Evolutionary conservation across 768 basidiomycete species (phyloP).

Genomic region (Tulasnella sp.): DNA sequence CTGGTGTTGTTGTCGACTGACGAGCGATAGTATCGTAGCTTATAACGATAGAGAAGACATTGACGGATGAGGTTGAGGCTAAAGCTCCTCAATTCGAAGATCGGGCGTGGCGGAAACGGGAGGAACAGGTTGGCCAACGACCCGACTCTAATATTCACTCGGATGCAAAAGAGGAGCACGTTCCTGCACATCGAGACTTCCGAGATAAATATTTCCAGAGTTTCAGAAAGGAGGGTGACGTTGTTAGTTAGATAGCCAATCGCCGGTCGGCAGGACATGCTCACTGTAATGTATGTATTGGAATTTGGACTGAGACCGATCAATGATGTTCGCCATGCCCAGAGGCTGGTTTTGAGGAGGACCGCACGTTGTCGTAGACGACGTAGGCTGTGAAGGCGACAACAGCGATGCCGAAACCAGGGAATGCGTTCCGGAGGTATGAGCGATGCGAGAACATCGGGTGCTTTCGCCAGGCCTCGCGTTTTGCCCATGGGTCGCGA

Average conservation of each 20-base stretch:
- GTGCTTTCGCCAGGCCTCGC: conserved; percentile 85
- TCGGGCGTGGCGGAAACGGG: conserved; percentile 2
- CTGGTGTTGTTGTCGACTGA: neutral
- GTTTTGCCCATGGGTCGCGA: conserved; percentile 90
- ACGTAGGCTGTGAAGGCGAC: conserved; percentile 91
- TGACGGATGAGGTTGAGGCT: conserved; percentile 29
- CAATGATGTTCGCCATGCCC: neutral
- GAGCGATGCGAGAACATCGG: conserved; percentile 77
- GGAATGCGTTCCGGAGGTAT: conserved; percentile 87
- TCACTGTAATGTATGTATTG: neutral
- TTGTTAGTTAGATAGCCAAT: neutral
- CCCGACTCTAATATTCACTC: conserved; percentile 18
- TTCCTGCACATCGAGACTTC: conserved; percentile 85
- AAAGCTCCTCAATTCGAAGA: conserved; percentile 42
- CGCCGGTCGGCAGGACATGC: neutral
- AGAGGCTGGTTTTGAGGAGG: neutral
- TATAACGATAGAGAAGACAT: conserved; percentile 76
- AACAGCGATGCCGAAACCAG: conserved; percentile 87
- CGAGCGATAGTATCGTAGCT: conserved; percentile 38
- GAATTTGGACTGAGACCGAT: neutral
- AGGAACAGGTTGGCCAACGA: conserved; percentile 12
- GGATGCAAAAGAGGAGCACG: conserved; percentile 24
- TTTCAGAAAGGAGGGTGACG: conserved; percentile 29
- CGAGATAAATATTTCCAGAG: conserved; percentile 79
- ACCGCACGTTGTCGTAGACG: conserved; percentile 56